These are phyloP conservation scores for Kalanchoe fedtschenkoi DNA, from an alignment of 164 flowering plant species.

Conservation along the genomic window DNA sequence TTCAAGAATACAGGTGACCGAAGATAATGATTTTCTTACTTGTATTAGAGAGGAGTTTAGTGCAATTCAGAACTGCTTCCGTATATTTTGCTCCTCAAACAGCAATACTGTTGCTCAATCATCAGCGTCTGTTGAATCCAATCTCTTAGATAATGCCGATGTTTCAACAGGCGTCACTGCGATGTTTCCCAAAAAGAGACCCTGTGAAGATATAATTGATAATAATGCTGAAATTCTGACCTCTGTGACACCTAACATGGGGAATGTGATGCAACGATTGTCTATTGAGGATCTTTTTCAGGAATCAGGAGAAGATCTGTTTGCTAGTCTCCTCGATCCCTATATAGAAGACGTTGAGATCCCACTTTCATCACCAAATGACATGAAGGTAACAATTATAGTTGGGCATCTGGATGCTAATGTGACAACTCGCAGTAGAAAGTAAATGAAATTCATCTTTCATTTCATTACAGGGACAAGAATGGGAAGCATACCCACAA, in stretches of 20 bases:
- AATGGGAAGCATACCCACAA: conserved; percentile 8
- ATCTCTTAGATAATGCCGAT: conserved; percentile 16
- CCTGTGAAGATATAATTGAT: conserved; percentile 14
- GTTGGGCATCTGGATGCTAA: not conserved
- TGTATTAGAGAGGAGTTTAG: conserved; percentile 31
- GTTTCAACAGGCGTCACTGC: conserved; percentile 13
- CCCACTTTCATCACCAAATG: not conserved
- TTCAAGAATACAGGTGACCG: conserved; percentile 36
- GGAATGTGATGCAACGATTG: not conserved
- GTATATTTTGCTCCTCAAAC: conserved; percentile 8
- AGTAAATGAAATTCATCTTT: not conserved
- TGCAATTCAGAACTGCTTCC: conserved; percentile 14
- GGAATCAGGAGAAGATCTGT: not conserved
- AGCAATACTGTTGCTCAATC: conserved; percentile 14
- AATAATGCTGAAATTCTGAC: not conserved
- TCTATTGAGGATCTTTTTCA: not conserved
- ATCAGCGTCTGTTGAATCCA: conserved; percentile 14
- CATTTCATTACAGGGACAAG: conserved; percentile 22
- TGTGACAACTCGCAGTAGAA: not conserved
- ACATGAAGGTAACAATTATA: not conserved
- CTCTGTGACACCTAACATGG: not conserved
- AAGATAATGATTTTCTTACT: conserved; percentile 34
- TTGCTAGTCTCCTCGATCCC: not conserved
- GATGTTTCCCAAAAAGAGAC: conserved; percentile 1
- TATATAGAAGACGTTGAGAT: not conserved